Conservation (phyloP, 768 basidiomycete genomes). For the Wakefieldia striispora region DNA sequence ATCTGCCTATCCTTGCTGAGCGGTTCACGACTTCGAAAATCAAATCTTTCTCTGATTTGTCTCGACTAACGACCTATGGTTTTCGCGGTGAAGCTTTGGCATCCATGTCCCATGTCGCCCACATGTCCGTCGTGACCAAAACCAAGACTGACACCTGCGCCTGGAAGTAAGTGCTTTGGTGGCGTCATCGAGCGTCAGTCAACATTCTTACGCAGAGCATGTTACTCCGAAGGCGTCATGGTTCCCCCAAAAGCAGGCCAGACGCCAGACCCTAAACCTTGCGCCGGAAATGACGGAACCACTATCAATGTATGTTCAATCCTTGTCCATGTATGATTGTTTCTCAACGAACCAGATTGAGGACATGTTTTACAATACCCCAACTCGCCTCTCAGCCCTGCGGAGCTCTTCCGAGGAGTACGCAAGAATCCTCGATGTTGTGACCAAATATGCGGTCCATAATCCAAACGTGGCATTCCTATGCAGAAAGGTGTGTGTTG, state of each 20-base stretch:
- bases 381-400: constrained; percentile 81
- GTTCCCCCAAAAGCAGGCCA: constrained; percentile 69
- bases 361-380: constrained; percentile 92
- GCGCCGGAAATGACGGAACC: constrained; percentile 94
- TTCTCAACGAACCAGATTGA: constrained; percentile 64
- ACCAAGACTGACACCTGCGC: constrained; percentile 78
- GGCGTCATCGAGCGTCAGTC: not conserved
- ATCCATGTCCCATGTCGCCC: constrained; percentile 91
- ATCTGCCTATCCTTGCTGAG: constrained; percentile 88
- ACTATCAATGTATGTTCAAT: constrained; percentile 64
- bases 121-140: constrained; percentile 88
- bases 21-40: constrained; percentile 96
- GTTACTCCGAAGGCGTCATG: constrained; percentile 76
- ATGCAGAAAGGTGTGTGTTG: constrained; percentile 76
- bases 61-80: constrained; percentile 85
- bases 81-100: constrained; percentile 97
- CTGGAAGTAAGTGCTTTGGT: constrained; percentile 73
- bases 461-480: constrained; percentile 85
- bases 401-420: constrained; percentile 90
- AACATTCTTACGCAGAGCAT: constrained; percentile 51
- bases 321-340: not conserved
- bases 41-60: constrained; percentile 80
- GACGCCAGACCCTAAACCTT: constrained; percentile 76
- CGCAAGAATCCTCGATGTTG: constrained; percentile 83
- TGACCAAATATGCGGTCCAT: constrained; percentile 92